A percentile compares a stretch with the other conserved stretches of the same genome.
These are phyloP conservation scores for Termitomyces sp. DNA, from an alignment of 768 basidiomycete genomes.

Conservation along the genomic window DNA sequence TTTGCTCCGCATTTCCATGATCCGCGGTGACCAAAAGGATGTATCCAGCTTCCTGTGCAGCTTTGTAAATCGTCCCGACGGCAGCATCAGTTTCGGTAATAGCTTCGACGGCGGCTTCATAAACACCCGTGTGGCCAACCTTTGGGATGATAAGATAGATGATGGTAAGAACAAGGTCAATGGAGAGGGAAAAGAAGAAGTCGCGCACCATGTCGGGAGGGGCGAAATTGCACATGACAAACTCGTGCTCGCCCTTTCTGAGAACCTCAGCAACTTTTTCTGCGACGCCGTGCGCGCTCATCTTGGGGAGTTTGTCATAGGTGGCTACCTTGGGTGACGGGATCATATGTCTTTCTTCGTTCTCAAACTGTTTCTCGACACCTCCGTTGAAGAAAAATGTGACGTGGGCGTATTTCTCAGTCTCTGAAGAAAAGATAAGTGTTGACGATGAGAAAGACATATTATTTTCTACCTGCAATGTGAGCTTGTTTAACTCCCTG, in stretches of 20 bases:
- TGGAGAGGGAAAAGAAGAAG: no score
- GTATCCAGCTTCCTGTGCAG: slow-evolving; percentile 82
- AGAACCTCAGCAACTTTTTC: slow-evolving; percentile 90
- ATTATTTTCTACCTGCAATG: slow-evolving; percentile 56
- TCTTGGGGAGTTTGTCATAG: slow-evolving; percentile 86
- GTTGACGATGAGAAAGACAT: not conserved
- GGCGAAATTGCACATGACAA: slow-evolving; percentile 97
- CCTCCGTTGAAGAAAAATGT: slow-evolving; percentile 99
- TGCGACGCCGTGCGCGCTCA: slow-evolving; percentile 85
- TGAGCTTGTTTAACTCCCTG: slow-evolving; percentile 82
- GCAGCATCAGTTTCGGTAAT: slow-evolving; percentile 86
- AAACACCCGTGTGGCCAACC: slow-evolving; percentile 91
- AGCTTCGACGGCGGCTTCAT: slow-evolving; percentile 86
- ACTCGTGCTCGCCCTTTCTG: slow-evolving; percentile 63
- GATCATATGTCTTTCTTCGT: slow-evolving; percentile 83
- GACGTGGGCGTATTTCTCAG: slow-evolving; percentile 97
- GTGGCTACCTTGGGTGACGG: slow-evolving; percentile 92
- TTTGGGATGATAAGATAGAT: slow-evolving; percentile 17
- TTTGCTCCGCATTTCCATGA: slow-evolving; percentile 95
- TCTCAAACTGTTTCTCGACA: slow-evolving; percentile 84
- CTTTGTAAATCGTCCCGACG: slow-evolving; percentile 81
- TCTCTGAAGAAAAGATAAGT: slow-evolving; percentile 42
- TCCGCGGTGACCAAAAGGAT: slow-evolving; percentile 86
- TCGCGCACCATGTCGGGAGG: slow-evolving; percentile 85
- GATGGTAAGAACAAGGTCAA: not conserved